Evolutionary conservation across 306 rosid genomes (phyloP).

Genomic region (Phaseolus lunatus): DNA sequence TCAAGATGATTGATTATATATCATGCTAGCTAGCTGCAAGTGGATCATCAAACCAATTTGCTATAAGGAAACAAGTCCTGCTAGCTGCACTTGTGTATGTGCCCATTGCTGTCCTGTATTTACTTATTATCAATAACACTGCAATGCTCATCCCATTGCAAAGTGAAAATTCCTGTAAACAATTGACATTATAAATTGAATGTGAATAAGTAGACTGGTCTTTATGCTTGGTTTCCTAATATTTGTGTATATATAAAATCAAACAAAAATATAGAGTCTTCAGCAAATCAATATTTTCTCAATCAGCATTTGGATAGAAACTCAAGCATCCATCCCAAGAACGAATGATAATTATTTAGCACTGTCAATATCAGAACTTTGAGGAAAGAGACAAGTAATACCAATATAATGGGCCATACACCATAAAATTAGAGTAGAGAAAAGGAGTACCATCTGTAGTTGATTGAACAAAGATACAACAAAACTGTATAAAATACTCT

Average conservation of each 20-base stretch:
- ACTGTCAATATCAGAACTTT: neutral
- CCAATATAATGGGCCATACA: neutral
- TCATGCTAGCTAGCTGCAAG: conserved; percentile 2
- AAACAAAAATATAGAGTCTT: neutral
- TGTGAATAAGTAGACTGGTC: neutral
- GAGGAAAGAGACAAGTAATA: neutral
- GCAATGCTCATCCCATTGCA: conserved; percentile 1
- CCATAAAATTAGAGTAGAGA: too few relatives aligned
- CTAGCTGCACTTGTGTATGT: neutral
- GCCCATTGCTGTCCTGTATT: neutral
- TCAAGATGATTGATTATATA: conserved; percentile 2
- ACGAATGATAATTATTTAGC: neutral
- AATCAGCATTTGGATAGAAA: conserved; percentile 26
- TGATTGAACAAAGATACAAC: neutral
- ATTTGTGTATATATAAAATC: neutral
- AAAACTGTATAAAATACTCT: neutral
- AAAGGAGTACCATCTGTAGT: neutral
- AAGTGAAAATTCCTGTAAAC: neutral
- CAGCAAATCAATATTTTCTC: neutral
- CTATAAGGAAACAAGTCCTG: conserved; percentile 5
- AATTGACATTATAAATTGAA: neutral
- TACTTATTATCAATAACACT: too few relatives aligned
- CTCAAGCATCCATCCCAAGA: conserved; percentile 24
- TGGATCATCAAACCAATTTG: conserved; percentile 4
- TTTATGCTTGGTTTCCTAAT: neutral